phyloP scores from a whole-genome alignment of 106 monocot species.

The Hemerocallis citrina region DNA sequence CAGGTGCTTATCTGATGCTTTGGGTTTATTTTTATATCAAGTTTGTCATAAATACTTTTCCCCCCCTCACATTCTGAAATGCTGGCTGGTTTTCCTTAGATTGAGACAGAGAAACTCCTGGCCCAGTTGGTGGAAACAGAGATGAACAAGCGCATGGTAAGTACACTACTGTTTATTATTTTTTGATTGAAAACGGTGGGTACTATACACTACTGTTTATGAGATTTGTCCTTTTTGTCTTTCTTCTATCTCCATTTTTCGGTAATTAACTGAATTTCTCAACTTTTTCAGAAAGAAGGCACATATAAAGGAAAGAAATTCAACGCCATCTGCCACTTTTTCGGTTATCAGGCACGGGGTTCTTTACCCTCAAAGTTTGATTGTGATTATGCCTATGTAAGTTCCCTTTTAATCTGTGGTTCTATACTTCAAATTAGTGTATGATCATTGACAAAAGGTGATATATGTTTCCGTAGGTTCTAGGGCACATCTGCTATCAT shows the following conservation, averaged over 20 bases:
- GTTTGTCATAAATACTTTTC: no score
- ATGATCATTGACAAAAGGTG: background rate
- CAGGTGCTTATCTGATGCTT: conserved; percentile 44
- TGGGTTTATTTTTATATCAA: conserved; percentile 28
- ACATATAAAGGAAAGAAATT: conserved; percentile 95
- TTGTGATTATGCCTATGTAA: conserved; percentile 92
- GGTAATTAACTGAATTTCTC: no score
- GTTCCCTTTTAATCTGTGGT: conserved; percentile 13
- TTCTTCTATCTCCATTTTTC: no score
- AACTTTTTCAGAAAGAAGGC: conserved; percentile 62
- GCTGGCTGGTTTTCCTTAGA: no score
- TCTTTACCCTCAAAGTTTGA: conserved; percentile 95
- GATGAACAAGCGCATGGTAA: conserved; percentile 71
- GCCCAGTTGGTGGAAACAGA: conserved; percentile 84
- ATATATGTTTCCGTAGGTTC: conserved; percentile 36
- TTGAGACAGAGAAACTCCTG: conserved; percentile 87
- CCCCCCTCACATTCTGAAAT: no score
- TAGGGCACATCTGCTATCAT: conserved; percentile 83
- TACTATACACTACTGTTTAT: background rate
- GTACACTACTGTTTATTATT: conserved; percentile 1
- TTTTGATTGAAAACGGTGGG: no score
- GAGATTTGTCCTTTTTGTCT: background rate
- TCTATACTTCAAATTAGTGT: background rate
- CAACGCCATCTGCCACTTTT: conserved; percentile 90
- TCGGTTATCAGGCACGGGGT: conserved; percentile 92